Percentiles rank a stretch among this genome's conserved stretches.
phyloP scores from a whole-genome alignment of 768 basidiomycete species.

The Termitomyces heimii region DNA sequence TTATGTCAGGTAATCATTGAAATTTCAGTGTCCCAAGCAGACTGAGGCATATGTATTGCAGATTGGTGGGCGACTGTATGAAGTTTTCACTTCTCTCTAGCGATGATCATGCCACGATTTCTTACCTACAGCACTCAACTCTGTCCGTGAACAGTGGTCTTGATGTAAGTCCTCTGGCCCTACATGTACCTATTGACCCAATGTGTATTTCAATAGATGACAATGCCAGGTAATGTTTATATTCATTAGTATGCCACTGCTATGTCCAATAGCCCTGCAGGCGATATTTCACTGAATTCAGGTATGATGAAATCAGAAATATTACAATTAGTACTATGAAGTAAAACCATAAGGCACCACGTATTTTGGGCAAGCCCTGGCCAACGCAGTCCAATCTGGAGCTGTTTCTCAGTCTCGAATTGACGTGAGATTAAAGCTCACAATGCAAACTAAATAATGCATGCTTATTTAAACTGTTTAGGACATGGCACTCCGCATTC shows the following conservation, averaged over 20 bases:
- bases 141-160: conserved; percentile 53
- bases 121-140: conserved; percentile 33
- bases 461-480: conserved; percentile 9
- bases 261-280: conserved; percentile 10
- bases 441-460: background rate
- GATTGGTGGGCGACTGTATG: conserved; percentile 63
- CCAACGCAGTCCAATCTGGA: conserved; percentile 52
- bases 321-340: background rate
- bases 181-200: background rate
- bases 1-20: conserved; percentile 35
- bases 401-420: conserved; percentile 52
- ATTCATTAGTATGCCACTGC: background rate
- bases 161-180: conserved; percentile 36
- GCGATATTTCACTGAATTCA: conserved; percentile 40
- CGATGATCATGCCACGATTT: background rate
- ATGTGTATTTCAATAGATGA: conserved; percentile 44
- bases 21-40: no score
- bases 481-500: conserved; percentile 40
- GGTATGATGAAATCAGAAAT: conserved; percentile 24
- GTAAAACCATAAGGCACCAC: conserved; percentile 24
- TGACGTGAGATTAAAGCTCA: conserved; percentile 27
- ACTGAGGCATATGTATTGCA: conserved; percentile 7
- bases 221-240: conserved; percentile 49
- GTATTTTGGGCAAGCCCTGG: conserved; percentile 59
- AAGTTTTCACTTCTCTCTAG: background rate